These are phyloP conservation scores for Metschnikowia arizonensis DNA, from an alignment of 805 yeast species.

Conservation along the genomic window DNA sequence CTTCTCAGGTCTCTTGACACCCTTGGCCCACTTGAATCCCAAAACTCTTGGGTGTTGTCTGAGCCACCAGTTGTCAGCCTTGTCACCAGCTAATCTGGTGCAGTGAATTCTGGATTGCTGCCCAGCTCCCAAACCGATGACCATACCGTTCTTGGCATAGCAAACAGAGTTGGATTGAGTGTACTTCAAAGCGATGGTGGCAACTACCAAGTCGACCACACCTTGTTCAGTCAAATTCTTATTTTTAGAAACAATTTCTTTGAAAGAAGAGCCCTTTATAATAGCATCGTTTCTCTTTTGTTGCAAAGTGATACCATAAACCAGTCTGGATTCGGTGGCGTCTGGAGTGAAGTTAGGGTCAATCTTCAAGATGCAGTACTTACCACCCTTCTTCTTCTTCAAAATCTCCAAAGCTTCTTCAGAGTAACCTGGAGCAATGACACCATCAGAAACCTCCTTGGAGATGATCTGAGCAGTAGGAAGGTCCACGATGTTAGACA, in stretches of 20 bases:
- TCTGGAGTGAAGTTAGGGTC: conserved; percentile 92
- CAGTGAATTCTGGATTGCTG: conserved; percentile 99
- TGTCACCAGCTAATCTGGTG: conserved; percentile 98
- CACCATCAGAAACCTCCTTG: conserved; percentile 97
- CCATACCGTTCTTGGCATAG: conserved; percentile 99
- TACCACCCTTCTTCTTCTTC: conserved; percentile 92
- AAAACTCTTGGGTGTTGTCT: conserved; percentile 96
- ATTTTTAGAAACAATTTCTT: conserved; percentile 85
- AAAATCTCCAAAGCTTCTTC: conserved; percentile 88
- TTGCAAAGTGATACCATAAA: conserved; percentile 90
- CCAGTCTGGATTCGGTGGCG: conserved; percentile 82
- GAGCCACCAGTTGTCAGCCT: conserved; percentile 99
- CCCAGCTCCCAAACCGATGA: conserved; percentile 98
- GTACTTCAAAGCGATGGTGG: conserved; percentile 94
- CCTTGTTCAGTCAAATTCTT: conserved; percentile 90
- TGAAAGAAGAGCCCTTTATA: conserved; percentile 83
- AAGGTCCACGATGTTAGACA: conserved; percentile 91
- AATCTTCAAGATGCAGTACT: conserved; percentile 92
- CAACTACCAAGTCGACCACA: conserved; percentile 87
- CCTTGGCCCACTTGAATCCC: conserved; percentile 95
- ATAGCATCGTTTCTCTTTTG: conserved; percentile 98
- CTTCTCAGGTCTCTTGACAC: conserved; percentile 97
- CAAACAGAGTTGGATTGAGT: conserved; percentile 98
- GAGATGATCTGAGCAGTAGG: conserved; percentile 97
- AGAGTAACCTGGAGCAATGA: conserved; percentile 94